Evolutionary conservation across 345 rosid species (phyloP), one percentile per base, ranked within the genome.

Genomic region (Gossypium mustelinum): DNA sequence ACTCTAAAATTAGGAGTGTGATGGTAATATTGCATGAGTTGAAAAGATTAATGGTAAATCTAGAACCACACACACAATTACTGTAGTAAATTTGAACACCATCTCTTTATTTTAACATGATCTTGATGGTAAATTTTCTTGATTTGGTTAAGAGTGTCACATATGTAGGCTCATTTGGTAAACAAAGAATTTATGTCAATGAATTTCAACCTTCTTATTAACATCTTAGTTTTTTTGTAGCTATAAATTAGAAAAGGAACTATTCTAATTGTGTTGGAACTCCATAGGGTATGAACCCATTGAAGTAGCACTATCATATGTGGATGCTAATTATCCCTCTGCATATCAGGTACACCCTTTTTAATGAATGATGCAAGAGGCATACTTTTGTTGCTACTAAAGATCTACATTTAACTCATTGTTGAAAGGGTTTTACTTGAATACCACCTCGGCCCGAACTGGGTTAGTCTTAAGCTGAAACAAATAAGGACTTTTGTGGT

Each of bases 231-330:
- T 68, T 56, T 27, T 68, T 27, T 52, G 14, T 22, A 44, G 20
- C 51, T 50, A 45, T 18, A 14, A 64, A 34, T 29, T 17, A n/a
- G 58, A 47, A 67, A 34, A 18, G 45, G 10, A 9, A 18, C 27
- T 22, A 64, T 64, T n/a, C 2, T 41, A 45, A 9, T 3, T n/a
- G 27, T 11, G 10, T 77, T 41, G 16, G n/a, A 29, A 18, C 25
- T 80, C 78, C 82, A 27, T 86, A 93, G 97, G 97, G 93, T 39
- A 62, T 93, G 87, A 93, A 93, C 90, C 90, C 94, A 75, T 86
- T 93, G 73, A 91, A 84, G 84, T 91, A 88, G 86, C 77, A 48
- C n/a, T 16, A 13, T 3, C 14, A 68, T 72, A 56, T 25, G 54
- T 25, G 51, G 9, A 25, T 64, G 64, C 60, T 73, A 13, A 59